Evolutionary conservation across 495 filamentous ascomycete genomes (phyloP).

Genomic region (Pseudoneurospora amorphoporcata): DNA sequence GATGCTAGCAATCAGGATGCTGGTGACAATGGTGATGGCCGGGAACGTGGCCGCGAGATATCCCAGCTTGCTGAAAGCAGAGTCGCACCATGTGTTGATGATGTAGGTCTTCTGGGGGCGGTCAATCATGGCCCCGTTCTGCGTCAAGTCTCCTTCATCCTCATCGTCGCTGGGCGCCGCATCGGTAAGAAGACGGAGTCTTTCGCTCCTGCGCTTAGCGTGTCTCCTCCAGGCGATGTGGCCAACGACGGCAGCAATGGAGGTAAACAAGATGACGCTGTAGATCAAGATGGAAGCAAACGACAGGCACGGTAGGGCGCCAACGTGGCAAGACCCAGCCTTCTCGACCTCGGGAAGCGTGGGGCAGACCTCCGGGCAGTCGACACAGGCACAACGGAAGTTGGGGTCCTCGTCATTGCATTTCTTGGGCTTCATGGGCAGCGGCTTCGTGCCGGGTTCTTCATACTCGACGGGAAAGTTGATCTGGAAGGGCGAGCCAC

Average conservation of each 20-base stretch:
- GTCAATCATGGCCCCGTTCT: conserved; percentile 58
- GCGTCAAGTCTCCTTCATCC: conserved; percentile 72
- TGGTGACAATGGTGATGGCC: conserved; percentile 63
- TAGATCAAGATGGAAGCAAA: conserved; percentile 87
- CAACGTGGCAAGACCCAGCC: conserved; percentile 66
- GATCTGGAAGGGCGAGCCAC: conserved; percentile 95
- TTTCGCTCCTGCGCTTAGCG: conserved; percentile 62
- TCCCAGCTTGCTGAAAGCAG: conserved; percentile 74
- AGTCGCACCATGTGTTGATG: conserved; percentile 68
- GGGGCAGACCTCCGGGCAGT: conserved; percentile 79
- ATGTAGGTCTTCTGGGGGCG: conserved; percentile 61
- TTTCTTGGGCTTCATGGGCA: conserved; percentile 57
- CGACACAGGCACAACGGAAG: conserved; percentile 86
- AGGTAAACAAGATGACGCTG: conserved; percentile 55
- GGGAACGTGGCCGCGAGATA: conserved; percentile 73
- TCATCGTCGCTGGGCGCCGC: conserved; percentile 79
- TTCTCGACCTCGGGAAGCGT: conserved; percentile 62
- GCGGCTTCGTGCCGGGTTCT: conserved; percentile 53
- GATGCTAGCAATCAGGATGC: conserved; percentile 57
- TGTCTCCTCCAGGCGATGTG: conserved; percentile 67
- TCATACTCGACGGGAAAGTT: conserved; percentile 66
- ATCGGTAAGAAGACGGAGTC: conserved; percentile 77
- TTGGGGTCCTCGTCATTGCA: conserved; percentile 81
- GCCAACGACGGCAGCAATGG: conserved; percentile 55
- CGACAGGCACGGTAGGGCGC: conserved; percentile 77